phyloP scores from a whole-genome alignment of 1,139 yeast genomes.

The Yamadazyma jaroonii region DNA sequence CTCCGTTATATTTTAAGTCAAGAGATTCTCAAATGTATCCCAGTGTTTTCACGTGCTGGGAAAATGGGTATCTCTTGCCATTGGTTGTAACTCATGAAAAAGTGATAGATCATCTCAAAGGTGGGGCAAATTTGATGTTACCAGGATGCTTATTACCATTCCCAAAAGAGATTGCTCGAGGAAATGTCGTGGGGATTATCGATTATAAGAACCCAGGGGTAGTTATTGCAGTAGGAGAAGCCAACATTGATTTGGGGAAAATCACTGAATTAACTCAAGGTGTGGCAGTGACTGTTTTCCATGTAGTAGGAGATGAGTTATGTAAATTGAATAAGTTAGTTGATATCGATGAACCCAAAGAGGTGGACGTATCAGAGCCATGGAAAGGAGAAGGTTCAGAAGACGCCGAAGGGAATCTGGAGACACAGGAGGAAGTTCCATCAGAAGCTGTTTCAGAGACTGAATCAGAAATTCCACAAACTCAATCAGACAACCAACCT shows the following conservation, averaged over 20 bases:
- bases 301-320: constrained; percentile 53
- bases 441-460: too few species aligned
- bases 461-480: constrained; percentile 10
- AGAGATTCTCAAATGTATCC: constrained; percentile 63
- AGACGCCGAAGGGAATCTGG: constrained; percentile 7
- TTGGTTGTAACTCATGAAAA: constrained; percentile 66
- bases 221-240: constrained; percentile 73
- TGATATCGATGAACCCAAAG: constrained; percentile 41
- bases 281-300: constrained; percentile 63
- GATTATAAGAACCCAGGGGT: constrained; percentile 59
- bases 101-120: constrained; percentile 60
- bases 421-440: constrained; percentile 10
- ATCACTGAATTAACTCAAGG: constrained; percentile 51
- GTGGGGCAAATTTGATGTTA: constrained; percentile 89
- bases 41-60: constrained; percentile 72
- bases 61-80: constrained; percentile 63
- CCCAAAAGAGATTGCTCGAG: constrained; percentile 45
- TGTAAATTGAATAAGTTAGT: constrained; percentile 43
- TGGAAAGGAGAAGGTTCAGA: constrained; percentile 13
- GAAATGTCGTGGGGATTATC: constrained; percentile 70
- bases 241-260: constrained; percentile 49
- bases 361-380: constrained; percentile 23
- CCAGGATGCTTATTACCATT: constrained; percentile 88
- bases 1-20: constrained; percentile 71
- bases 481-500: background rate